These are phyloP conservation scores for Penicillium corylophilum DNA, from an alignment of 2,329 filamentous ascomycete genomes.

Conservation along the genomic window DNA sequence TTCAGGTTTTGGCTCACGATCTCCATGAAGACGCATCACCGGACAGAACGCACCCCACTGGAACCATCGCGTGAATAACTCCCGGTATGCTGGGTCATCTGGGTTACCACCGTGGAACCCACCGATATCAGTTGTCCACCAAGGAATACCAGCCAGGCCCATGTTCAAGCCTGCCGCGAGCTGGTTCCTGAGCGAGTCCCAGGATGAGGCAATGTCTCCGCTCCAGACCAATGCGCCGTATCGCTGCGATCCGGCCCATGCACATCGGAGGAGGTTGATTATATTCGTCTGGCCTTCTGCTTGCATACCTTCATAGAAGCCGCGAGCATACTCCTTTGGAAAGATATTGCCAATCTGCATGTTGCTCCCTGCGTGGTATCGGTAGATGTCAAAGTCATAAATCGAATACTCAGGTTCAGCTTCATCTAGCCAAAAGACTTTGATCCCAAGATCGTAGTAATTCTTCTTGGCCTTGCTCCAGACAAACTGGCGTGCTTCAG, in stretches of 20 bases:
- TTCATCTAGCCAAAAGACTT: conserved; percentile 68
- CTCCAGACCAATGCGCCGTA: conserved; percentile 67
- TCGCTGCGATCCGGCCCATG: conserved; percentile 61
- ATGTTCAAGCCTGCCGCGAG: conserved; percentile 65
- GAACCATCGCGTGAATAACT: conserved; percentile 67
- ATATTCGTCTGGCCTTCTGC: conserved; percentile 55
- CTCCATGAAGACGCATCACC: conserved; percentile 66
- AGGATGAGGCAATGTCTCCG: conserved; percentile 65
- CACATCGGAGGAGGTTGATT: conserved; percentile 60
- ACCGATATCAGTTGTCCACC: conserved; percentile 71
- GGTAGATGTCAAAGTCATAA: conserved; percentile 68
- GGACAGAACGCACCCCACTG: conserved; percentile 68
- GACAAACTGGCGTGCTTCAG: conserved; percentile 57
- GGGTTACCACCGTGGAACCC: conserved; percentile 68
- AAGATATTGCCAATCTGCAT: conserved; percentile 61
- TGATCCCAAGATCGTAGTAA: conserved; percentile 63
- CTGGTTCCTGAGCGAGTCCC: conserved; percentile 60
- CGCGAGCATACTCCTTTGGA: conserved; percentile 57
- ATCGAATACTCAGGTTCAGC: conserved; percentile 65
- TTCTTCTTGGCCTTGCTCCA: conserved; percentile 61
- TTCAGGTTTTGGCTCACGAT: conserved; percentile 57
- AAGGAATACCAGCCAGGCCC: conserved; percentile 62
- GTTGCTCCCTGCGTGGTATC: conserved; percentile 58
- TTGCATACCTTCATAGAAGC: conserved; percentile 60
- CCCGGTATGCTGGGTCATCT: conserved; percentile 55